Conservation (phyloP, 2,329 filamentous ascomycete genomes). For the Aspergillus unguis region DNA sequence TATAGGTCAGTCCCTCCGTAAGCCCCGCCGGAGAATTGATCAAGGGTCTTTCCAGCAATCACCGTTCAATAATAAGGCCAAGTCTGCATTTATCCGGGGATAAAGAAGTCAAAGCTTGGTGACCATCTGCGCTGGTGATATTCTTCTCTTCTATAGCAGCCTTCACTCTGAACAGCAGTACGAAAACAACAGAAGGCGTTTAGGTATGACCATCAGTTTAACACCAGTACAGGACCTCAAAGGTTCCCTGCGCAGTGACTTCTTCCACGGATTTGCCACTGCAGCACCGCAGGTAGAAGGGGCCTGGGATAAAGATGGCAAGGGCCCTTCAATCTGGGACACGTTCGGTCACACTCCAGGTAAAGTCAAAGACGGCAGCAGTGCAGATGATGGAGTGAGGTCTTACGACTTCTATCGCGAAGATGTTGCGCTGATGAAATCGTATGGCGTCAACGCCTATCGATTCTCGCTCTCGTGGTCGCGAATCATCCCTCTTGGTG, state of each 20-base stretch:
- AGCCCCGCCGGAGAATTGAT: slow-evolving; percentile 10
- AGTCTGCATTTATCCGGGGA: slow-evolving; percentile 10
- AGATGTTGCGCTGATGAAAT: slow-evolving; percentile 71
- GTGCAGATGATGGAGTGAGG: slow-evolving; percentile 71
- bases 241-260: slow-evolving; percentile 24
- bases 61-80: neutral
- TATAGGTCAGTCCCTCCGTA: neutral
- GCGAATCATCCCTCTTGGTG: slow-evolving; percentile 73
- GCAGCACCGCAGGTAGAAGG: slow-evolving; percentile 66
- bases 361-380: slow-evolving; percentile 72
- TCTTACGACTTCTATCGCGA: slow-evolving; percentile 72
- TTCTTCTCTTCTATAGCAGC: slow-evolving; percentile 3
- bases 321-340: slow-evolving; percentile 78
- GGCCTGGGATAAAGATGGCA: slow-evolving; percentile 66
- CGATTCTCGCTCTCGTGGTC: slow-evolving; percentile 75
- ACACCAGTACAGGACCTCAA: slow-evolving; percentile 26
- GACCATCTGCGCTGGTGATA: neutral
- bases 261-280: slow-evolving; percentile 31
- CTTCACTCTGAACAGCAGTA: neutral
- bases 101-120: neutral
- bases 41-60: slow-evolving; percentile 13
- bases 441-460: slow-evolving; percentile 67
- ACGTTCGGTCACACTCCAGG: slow-evolving; percentile 70
- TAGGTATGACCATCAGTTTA: slow-evolving; percentile 20
- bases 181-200: too few relatives aligned